Base-by-base conservation (phyloP, 129 eudicot genomes). In the Deinandra increscens region DNA sequence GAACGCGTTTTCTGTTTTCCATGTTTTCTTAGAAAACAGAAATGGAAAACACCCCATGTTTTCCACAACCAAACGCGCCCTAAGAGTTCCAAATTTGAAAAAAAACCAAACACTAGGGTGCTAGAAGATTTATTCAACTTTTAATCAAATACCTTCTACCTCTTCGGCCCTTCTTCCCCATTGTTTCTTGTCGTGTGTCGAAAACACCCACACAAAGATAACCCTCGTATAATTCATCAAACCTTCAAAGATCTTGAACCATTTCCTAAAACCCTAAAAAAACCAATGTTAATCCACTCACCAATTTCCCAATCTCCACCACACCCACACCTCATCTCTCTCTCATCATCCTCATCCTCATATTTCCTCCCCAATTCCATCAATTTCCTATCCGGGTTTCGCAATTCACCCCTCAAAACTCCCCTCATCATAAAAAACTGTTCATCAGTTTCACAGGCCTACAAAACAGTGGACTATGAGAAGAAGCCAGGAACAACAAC, bases 381-480 rank as follows among this genome's bases (percentile, higher is more conserved):
- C 70, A 53, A 80, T 53, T 79, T 77, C 68, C 70, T 77, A 68
- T 42, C 75, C 68, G 80, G 80, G 72, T 82, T 64, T 72, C 77
- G 41, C 23, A 73, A 59, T 65, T 78, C 79, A 49, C 49, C 49
- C 13, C 68, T 80, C 63, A 72, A 56, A 49, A 66, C 69, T 79
- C 49, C 60, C 65, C 68, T 39, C 19, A 64, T 50, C 51, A 61
- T 60, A 31, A 67, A 9, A 49, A 79, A 44, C n/a, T 26, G 61
- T 11, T 56, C 84, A 71, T 65, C 68, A 43, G 60, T 58, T 36
- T 63, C 95, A 55, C 72, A 75, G 61, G 70, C 38, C n/a, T 67
- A 75, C 50, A 75, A 66, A 4, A 75, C 87, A n/a, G 31, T 69
- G 14, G 90, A 84, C 71, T 77, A 75, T 15, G 89, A 86, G 71